Evolutionary conservation across 495 filamentous ascomycete species (phyloP).

Genomic region (Aspergillus haitiensis): DNA sequence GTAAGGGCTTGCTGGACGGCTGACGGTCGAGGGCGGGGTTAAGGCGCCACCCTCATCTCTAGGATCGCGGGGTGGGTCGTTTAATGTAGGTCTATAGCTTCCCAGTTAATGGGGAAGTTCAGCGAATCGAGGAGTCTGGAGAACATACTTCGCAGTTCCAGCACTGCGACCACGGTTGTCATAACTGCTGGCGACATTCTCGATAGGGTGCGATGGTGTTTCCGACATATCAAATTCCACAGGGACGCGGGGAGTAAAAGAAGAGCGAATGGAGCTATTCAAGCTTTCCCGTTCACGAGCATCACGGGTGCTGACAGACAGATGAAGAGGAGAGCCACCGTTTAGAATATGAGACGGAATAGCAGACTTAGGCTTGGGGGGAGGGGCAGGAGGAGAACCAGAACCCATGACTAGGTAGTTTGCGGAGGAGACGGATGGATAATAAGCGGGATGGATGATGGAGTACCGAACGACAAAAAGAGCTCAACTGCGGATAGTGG

Average conservation of each 20-base stretch:
- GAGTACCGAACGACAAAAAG: background rate
- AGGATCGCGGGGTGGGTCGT: constrained; percentile 71
- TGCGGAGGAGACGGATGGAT: constrained; percentile 6
- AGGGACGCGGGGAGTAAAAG: constrained; percentile 46
- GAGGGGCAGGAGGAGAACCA: constrained; percentile 38
- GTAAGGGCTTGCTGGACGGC: constrained; percentile 59
- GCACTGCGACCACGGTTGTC: constrained; percentile 24
- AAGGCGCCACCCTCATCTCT: constrained; percentile 62
- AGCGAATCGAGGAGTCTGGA: no score
- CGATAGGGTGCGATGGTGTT: constrained; percentile 22
- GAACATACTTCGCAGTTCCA: constrained; percentile 34
- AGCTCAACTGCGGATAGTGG: background rate
- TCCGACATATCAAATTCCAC: constrained; percentile 39
- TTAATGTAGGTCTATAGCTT: constrained; percentile 41
- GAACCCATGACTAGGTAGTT: constrained; percentile 36
- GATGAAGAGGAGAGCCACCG: constrained; percentile 46
- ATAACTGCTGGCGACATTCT: constrained; percentile 25
- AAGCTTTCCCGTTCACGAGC: constrained; percentile 52
- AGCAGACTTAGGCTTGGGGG: constrained; percentile 46
- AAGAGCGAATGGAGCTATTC: constrained; percentile 53
- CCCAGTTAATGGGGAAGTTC: background rate
- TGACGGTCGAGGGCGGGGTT: constrained; percentile 49
- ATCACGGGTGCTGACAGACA: constrained; percentile 37
- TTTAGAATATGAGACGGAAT: constrained; percentile 52
- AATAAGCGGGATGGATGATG: background rate